Base-by-base conservation (phyloP, 371 early-diverging fungal genomes). In the Parasitella parasitica region DNA sequence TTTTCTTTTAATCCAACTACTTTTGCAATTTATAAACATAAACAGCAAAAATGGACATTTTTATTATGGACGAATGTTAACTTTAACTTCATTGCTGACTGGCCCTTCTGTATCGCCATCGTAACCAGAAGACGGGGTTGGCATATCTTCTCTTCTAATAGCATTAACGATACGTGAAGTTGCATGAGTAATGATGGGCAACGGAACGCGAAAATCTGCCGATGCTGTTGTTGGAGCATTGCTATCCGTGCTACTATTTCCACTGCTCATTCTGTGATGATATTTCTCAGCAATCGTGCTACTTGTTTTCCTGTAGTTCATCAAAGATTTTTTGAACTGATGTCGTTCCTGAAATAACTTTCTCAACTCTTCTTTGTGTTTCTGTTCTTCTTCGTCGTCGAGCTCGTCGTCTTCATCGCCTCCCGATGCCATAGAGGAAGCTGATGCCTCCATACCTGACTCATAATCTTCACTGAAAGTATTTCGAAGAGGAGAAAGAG, bases 41-140 rank as follows among this genome's bases (percentile, higher is more conserved):
- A n/a, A n/a, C n/a, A n/a, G n/a, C n/a, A n/a, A n/a, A n/a, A n/a
- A n/a, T n/a, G n/a, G n/a, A n/a, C n/a, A 1, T 22, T 8, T 46
- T 46, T 46, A 46, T 46, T 46, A 5, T 13, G 22, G 11, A 22
- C 46, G 24, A 11, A 52, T 37, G 46, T 49, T 64, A 53, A 30
- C 28, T 35, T 16, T 52, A 28, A 20, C 13, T 24, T 46, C 46
- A 3, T 46, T 22, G 46, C 13, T 24, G 4, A 46, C 46, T 20
- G 67, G 67, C 0, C 67, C 62, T 48, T 67, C 67, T 2, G 67
- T 67, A 38, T 67, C 67, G 5, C 67, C 67, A 37, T 67, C 67
- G 48, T 67, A 67, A 11, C 67, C 67, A 13, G 67, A 67, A 18
- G 62, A 57, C n/a, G 67, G 67, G 13, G 64, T 64, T 22, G 64